phyloP scores from a whole-genome alignment of 177 flowering plant genomes.

The Vitis hybrid region DNA sequence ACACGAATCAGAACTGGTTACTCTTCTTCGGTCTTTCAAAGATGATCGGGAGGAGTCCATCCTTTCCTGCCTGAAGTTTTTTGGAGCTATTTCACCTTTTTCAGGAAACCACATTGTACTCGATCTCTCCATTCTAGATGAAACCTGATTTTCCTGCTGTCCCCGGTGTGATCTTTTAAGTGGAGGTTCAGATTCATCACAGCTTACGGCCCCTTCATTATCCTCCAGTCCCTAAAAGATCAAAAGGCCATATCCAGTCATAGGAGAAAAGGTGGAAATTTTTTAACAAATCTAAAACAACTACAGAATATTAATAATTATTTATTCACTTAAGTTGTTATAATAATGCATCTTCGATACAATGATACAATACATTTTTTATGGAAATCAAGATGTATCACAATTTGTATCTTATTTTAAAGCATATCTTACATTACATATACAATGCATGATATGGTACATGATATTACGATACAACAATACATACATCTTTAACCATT shows the following conservation, averaged over 20 bases:
- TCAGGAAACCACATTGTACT: neutral
- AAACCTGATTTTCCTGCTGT: slow-evolving; percentile 17
- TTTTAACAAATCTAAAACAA: neutral
- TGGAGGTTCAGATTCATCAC: slow-evolving; percentile 21
- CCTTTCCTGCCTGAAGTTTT: neutral
- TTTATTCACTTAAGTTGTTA: slow-evolving; percentile 4
- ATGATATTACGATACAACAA: too few relatives aligned
- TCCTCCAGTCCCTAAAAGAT: slow-evolving; percentile 11
- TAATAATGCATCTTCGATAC: slow-evolving; percentile 4
- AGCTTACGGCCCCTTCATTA: slow-evolving; percentile 5
- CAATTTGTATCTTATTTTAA: too few relatives aligned
- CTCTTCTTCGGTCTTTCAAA: slow-evolving; percentile 5
- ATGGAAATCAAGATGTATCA: too few relatives aligned
- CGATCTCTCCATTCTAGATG: slow-evolving; percentile 12
- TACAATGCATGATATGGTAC: too few relatives aligned
- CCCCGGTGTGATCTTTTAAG: slow-evolving; percentile 16
- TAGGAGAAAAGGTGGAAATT: neutral
- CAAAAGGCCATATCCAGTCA: neutral
- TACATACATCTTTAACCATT: too few relatives aligned
- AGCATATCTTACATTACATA: too few relatives aligned
- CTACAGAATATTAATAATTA: neutral
- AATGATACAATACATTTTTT: too few relatives aligned
- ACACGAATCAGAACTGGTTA: slow-evolving; percentile 2
- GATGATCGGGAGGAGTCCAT: slow-evolving; percentile 8
- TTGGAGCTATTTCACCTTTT: slow-evolving; percentile 11